phyloP scores from a whole-genome alignment of 495 filamentous ascomycete species.

The Talaromyces borbonicus region DNA sequence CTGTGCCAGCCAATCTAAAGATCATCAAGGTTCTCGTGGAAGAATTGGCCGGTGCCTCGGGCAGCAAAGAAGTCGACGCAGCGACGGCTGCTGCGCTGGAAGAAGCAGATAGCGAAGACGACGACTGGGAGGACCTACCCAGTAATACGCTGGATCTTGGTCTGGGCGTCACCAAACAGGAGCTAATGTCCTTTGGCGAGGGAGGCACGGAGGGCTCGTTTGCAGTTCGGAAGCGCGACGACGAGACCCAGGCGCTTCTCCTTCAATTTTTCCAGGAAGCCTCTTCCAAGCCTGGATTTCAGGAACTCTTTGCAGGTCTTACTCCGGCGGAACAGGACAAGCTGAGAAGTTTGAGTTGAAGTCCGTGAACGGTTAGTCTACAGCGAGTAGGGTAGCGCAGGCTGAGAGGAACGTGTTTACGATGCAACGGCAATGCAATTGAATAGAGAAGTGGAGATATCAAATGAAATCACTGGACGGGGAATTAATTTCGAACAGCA shows the following conservation, averaged over 20 bases:
- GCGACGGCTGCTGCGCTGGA: slow-evolving; percentile 42
- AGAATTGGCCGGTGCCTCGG: slow-evolving; percentile 60
- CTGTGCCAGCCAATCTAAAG: slow-evolving; percentile 78
- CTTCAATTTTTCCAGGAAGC: slow-evolving; percentile 70
- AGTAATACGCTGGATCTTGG: slow-evolving; percentile 59
- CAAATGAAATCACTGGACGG: too few relatives aligned
- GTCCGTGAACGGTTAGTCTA: background rate
- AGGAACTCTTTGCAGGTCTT: slow-evolving; percentile 58
- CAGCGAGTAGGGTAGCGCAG: background rate
- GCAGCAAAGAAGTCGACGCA: slow-evolving; percentile 44
- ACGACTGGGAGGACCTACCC: slow-evolving; percentile 88
- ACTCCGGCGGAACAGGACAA: slow-evolving; percentile 67
- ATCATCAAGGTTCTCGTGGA: slow-evolving; percentile 93
- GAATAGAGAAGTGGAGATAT: too few relatives aligned
- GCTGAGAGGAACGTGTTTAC: background rate
- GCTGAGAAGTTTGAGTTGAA: slow-evolving; percentile 35
- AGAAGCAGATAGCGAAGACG: slow-evolving; percentile 43
- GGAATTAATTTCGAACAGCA: too few relatives aligned
- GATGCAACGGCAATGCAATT: background rate
- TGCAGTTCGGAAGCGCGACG: slow-evolving; percentile 60
- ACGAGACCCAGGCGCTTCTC: slow-evolving; percentile 82
- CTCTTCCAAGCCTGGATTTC: slow-evolving; percentile 62
- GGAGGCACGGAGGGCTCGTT: slow-evolving; percentile 43
- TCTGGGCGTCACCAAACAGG: slow-evolving; percentile 52
- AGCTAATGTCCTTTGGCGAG: slow-evolving; percentile 70